These are phyloP conservation scores for Eucalyptus marginata DNA, from an alignment of 345 rosid species.

Conservation along the genomic window DNA sequence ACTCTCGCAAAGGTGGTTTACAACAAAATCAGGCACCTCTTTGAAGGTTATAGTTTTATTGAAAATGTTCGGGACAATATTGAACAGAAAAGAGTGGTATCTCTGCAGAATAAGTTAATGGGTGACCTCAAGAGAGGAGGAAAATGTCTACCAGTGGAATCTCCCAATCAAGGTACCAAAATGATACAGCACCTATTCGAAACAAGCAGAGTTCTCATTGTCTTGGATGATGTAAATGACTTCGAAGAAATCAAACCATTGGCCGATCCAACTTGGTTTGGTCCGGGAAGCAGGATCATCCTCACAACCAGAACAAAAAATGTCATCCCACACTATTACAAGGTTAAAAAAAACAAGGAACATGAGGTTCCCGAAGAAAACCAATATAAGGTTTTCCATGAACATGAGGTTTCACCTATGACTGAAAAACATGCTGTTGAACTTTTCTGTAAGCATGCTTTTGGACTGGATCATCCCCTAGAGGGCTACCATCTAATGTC, in stretches of 20 bases:
- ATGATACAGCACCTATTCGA: neutral
- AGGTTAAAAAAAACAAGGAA: too few species aligned
- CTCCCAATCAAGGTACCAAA: neutral
- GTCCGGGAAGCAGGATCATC: neutral
- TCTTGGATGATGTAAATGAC: neutral
- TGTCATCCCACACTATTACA: too few species aligned
- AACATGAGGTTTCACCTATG: neutral
- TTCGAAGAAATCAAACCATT: neutral
- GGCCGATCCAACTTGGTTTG: neutral
- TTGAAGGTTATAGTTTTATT: neutral
- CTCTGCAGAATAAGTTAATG: too few species aligned
- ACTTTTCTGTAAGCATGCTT: neutral
- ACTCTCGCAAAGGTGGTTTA: neutral
- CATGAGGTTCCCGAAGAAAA: neutral
- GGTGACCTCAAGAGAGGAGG: neutral
- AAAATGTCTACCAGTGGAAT: neutral
- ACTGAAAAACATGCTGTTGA: neutral
- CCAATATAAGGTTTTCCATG: neutral
- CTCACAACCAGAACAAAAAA: neutral
- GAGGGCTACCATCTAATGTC: accelerated
- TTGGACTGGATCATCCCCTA: neutral
- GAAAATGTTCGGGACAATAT: neutral
- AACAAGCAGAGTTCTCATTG: neutral
- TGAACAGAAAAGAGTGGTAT: neutral
- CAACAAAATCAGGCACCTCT: neutral